Base-by-base conservation (phyloP, 2,329 filamentous ascomycete genomes). In the Diaporthe destruens region DNA sequence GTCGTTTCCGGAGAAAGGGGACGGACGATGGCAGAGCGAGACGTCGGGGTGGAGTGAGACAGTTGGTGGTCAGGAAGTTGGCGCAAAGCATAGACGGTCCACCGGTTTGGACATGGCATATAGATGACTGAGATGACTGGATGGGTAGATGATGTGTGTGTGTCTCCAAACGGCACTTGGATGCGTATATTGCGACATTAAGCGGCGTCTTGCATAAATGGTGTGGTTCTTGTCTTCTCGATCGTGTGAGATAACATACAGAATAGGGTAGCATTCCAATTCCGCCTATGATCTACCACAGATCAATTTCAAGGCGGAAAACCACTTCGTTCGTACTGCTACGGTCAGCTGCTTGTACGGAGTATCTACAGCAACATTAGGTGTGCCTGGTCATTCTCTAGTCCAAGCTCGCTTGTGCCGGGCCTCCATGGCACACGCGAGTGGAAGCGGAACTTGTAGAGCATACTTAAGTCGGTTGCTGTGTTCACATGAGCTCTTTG, bases 11-110 rank as follows among this genome's bases (percentile, higher is more conserved):
- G 68, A 23, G 61, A 66, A 53, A 39, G 54, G 39, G 71, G 73
- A 14, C 63, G 73, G 16, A 74, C 73, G 20, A 71, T 73, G 71
- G 71, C 73, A 16, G 72, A 74, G 56, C 47, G 65, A 12, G 72
- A 74, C 5, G 65, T 51, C 20, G 71, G 29, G 32, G 36, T 36
- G 20, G 72, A 74, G 39, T 74, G 32, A 72, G 18, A 3, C 1
- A 49, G 7, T 4, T 9, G 9, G 16, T 12, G 23, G 16, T 20
- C 39, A 47, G 16, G 16, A 44, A 16, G 9, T 61, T 42, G 6
- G 57, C 29, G 16, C 16, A 49, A 47, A 63, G 23, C 20, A 61
- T 49, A 63, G 42, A 63, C 34, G 34, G 16, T 9, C 36, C 16
- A 29, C 9, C 1, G 12, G 39, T 47, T 42, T 5, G 39, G 39